Base-by-base conservation (phyloP, 257 asterid species). In the Coffea canephora region DNA sequence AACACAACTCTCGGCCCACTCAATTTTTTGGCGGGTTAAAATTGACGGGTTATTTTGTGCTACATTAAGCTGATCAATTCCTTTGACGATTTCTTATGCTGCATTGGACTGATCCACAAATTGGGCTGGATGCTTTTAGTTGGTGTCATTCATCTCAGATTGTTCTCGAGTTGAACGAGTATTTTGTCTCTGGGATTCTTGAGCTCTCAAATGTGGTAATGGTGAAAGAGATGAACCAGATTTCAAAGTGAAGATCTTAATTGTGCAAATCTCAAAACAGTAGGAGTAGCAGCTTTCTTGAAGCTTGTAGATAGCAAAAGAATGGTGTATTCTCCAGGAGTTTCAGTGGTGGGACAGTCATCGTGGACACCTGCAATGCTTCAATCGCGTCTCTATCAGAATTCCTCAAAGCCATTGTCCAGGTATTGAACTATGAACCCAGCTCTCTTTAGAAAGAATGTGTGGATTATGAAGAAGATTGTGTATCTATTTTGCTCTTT, bases 271-370 rank as follows among this genome's bases (percentile, higher is more conserved):
- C 57, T 45, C 21, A 27, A 55, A 27, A 52, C 36, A 43, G 27
- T 23, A 21, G 34, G 19, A 43, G 69, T 52, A 39, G 43, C 43
- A 39, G 43, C 43, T 39, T 25, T n/a, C 72, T 21, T 49, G 57
- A 55, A 31, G 36, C 34, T 71, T 23, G 49, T 12, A 50, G 49
- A 70, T 64, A 36, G 57, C 36, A n/a, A 48, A 68, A 54, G 16
- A n/a, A 73, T 80, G 83, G 79, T 49, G 75, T 59, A 73, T 74
- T 34, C 83, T 73, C 50, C 49, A 5, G 70, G 64, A 43, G 59
- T 68, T 21, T 55, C 73, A 77, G 66, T 50, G 79, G 75, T 80
- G 75, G 83, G 83, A 39, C 78, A 80, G 43, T 66, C 50, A 21
- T 73, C 83, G 19, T 72, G 78, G 23, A 72, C 83, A 64, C 72